Conservation (phyloP, 2,329 filamentous ascomycete genomes). For the Penicillium sp. region DNA sequence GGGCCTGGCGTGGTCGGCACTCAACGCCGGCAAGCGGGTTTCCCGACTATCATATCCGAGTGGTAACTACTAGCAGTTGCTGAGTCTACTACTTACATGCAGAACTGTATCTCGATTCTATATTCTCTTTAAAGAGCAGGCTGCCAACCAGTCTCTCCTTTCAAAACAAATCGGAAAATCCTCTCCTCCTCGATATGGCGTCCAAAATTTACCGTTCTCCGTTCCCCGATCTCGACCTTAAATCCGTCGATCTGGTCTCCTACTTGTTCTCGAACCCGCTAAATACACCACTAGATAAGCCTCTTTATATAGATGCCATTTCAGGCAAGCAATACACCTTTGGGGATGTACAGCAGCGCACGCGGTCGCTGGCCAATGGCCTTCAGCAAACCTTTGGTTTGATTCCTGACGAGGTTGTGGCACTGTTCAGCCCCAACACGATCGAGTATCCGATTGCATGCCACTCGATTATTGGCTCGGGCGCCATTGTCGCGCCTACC, state of each 20-base stretch:
- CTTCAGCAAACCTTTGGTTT: slow-evolving; percentile 21
- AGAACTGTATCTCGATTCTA: no score
- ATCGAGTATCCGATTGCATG: slow-evolving; percentile 25
- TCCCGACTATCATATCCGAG: not conserved
- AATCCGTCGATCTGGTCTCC: slow-evolving; percentile 22
- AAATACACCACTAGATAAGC: slow-evolving; percentile 17
- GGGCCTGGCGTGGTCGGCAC: slow-evolving; percentile 3
- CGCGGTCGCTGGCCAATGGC: slow-evolving; percentile 19
- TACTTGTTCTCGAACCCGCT: slow-evolving; percentile 26
- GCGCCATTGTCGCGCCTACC: slow-evolving; percentile 18
- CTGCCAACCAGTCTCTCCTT: no score
- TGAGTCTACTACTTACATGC: no score
- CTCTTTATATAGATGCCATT: slow-evolving; percentile 18
- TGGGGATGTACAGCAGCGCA: slow-evolving; percentile 20
- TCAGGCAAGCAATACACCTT: slow-evolving; percentile 22
- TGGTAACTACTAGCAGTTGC: no score
- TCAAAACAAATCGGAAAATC: no score
- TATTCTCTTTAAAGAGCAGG: no score
- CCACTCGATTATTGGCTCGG: slow-evolving; percentile 21
- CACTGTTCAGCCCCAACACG: slow-evolving; percentile 25
- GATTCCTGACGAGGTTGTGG: slow-evolving; percentile 18
- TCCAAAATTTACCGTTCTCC: slow-evolving; percentile 19
- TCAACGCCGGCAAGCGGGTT: slow-evolving; percentile 3
- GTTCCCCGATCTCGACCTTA: slow-evolving; percentile 21
- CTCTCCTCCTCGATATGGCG: slow-evolving; percentile 13